Evolutionary conservation across 129 eudicot species (phyloP).

Genomic region (Kitagawia praeruptora): DNA sequence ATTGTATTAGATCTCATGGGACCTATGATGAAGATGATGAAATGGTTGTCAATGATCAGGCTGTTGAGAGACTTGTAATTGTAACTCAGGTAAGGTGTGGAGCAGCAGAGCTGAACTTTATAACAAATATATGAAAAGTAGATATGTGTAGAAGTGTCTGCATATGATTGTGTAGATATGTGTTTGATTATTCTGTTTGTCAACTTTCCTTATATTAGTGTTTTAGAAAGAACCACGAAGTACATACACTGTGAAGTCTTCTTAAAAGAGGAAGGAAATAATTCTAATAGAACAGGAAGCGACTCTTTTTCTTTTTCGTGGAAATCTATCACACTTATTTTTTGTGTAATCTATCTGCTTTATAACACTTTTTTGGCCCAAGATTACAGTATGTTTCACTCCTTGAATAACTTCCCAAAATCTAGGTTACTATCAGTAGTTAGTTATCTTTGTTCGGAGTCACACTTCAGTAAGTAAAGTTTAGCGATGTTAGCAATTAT

Average conservation of each 20-base stretch:
- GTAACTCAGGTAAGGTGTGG: constrained; percentile 67
- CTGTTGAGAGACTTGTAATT: constrained; percentile 87
- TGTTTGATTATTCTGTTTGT: neutral
- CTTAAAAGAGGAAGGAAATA: neutral
- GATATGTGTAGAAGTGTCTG: neutral
- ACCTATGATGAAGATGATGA: constrained; percentile 88
- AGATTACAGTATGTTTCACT: neutral
- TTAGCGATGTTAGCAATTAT: neutral
- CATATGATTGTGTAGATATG: neutral
- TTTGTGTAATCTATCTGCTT: too few relatives aligned
- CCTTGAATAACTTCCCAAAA: neutral
- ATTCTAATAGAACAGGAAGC: neutral
- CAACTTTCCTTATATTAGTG: neutral
- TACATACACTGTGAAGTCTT: neutral
- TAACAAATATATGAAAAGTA: neutral
- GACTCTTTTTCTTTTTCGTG: neutral
- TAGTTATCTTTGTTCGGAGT: neutral
- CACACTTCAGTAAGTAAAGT: neutral
- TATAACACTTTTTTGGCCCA: neutral
- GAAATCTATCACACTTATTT: neutral
- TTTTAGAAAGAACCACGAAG: neutral
- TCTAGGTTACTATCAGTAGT: neutral
- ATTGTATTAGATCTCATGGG: constrained; percentile 24
- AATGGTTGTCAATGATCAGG: constrained; percentile 51
- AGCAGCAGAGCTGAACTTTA: neutral